These are phyloP conservation scores for Scheffersomyces segobiensis DNA, from an alignment of 1,139 yeast genomes.

Conservation along the genomic window DNA sequence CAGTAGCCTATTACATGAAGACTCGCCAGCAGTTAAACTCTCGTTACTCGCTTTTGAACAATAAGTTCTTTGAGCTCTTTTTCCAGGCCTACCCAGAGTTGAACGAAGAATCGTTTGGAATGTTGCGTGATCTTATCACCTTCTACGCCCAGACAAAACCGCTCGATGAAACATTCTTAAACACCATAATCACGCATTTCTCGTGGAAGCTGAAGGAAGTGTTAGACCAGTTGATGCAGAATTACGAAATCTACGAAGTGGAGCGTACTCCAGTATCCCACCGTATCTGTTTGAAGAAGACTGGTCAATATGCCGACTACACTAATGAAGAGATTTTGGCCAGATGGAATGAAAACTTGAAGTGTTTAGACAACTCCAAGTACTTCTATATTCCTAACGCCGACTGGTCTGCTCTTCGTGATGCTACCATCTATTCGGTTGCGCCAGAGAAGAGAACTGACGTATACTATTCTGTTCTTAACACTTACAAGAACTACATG, in stretches of 20 bases:
- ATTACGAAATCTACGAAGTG: conserved; percentile 60
- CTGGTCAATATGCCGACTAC: conserved; percentile 60
- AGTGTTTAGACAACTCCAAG: conserved; percentile 53
- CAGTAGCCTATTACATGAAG: conserved; percentile 56
- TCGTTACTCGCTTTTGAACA: conserved; percentile 68
- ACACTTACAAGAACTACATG: conserved; percentile 47
- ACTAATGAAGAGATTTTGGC: conserved; percentile 55
- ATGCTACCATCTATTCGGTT: conserved; percentile 63
- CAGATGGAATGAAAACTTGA: conserved; percentile 62
- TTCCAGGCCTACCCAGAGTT: conserved; percentile 59
- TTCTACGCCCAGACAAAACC: conserved; percentile 58
- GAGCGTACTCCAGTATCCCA: conserved; percentile 69
- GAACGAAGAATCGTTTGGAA: conserved; percentile 55
- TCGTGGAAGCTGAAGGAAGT: conserved; percentile 70
- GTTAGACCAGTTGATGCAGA: conserved; percentile 61
- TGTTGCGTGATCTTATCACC: conserved; percentile 58
- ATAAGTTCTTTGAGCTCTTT: conserved; percentile 66
- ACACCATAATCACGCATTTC: conserved; percentile 70
- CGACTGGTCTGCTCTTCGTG: conserved; percentile 86
- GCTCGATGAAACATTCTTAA: conserved; percentile 75
- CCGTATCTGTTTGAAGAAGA: conserved; percentile 74
- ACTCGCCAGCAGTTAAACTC: conserved; percentile 46
- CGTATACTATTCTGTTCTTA: conserved; percentile 60
- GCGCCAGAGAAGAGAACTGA: conserved; percentile 42
- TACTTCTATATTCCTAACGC: conserved; percentile 72